Percentiles rank a stretch among this genome's conserved stretches.
These are phyloP conservation scores for Exophiala xenobiotica DNA, from an alignment of 2,329 filamentous ascomycete species.

Conservation along the genomic window DNA sequence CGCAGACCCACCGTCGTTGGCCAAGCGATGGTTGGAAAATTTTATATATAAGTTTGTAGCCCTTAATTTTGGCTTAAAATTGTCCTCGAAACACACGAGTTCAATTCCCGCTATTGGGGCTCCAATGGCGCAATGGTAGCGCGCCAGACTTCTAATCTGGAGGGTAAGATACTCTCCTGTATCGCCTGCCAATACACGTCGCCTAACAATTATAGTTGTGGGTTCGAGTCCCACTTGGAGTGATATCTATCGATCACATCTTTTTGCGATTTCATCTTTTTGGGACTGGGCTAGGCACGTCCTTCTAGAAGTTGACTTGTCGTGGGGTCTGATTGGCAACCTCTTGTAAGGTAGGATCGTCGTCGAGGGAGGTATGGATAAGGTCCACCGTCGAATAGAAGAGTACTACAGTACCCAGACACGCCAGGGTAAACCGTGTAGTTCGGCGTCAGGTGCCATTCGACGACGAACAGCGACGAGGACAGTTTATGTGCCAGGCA, in stretches of 20 bases:
- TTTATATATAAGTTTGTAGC: background rate
- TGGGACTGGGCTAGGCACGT: no score
- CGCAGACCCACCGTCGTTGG: no score
- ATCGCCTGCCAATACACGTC: background rate
- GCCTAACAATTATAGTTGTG: slow-evolving; percentile 4
- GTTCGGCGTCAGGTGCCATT: no score
- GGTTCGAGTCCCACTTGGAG: slow-evolving; percentile 21
- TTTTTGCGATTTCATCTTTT: background rate
- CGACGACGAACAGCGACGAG: no score
- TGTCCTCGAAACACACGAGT: background rate
- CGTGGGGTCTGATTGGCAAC: background rate
- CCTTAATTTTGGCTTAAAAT: background rate
- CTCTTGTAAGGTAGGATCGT: background rate
- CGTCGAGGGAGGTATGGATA: no score
- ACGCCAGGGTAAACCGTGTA: no score
- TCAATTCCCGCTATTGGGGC: background rate
- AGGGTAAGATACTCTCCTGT: slow-evolving; percentile 4
- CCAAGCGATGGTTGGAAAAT: no score
- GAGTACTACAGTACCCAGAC: no score
- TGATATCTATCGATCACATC: background rate
- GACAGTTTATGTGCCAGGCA: no score
- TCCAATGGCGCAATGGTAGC: slow-evolving; percentile 23
- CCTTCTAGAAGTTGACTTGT: background rate
- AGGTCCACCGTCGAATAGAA: no score
- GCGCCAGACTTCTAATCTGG: slow-evolving; percentile 24